Base-by-base conservation (phyloP, 352 stramenopile genomes). In the Phytophthora pinifolia region DNA sequence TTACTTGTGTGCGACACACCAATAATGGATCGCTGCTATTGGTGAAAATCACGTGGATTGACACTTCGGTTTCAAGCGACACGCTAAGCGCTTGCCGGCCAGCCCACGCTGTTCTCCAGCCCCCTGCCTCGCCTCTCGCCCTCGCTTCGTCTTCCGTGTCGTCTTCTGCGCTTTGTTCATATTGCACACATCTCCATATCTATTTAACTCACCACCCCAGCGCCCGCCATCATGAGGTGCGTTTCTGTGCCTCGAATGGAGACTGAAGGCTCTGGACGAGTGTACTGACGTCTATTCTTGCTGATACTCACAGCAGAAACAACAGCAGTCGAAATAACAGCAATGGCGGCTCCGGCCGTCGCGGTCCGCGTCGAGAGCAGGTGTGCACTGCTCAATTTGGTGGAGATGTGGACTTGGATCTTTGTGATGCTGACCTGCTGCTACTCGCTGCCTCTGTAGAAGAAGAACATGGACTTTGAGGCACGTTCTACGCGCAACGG, bases 401-500 rank as follows among this genome's bases (percentile, higher is more conserved):
- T 49, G 25, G 9, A 27, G 14, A 14, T 30, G 12, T 32, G 3
- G 7, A 18, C 17, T 35, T 31, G 29, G 30, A 45, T 55, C 34
- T 27, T 49, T 61, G 33, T 27, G 20, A 42, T 30, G 27, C 43
- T 67, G 22, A 59, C 17, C 18, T 15, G 1, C 31, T 61, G 51
- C 20, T 42, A 3, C 1, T 34, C 22, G 6, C 9, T 32, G 7
- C 22, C 3, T 56, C 12, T 48, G 14, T 51, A 85, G 75, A 85
- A 76, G 58, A 76, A 70, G 43, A 67, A 68, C 15, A 69, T 85
- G 50, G 72, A 85, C 42, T 75, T 74, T 30, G 76, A 86, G 43
- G 71, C 74, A 15, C 74, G 78, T 31, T 59, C 78, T 50, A 84
- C 74, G 12, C 79, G 82, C 36, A 77, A 88, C 25, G 81, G 80